Evolutionary conservation across 495 filamentous ascomycete genomes (phyloP).

Genomic region (Aspergillus nanangensis): DNA sequence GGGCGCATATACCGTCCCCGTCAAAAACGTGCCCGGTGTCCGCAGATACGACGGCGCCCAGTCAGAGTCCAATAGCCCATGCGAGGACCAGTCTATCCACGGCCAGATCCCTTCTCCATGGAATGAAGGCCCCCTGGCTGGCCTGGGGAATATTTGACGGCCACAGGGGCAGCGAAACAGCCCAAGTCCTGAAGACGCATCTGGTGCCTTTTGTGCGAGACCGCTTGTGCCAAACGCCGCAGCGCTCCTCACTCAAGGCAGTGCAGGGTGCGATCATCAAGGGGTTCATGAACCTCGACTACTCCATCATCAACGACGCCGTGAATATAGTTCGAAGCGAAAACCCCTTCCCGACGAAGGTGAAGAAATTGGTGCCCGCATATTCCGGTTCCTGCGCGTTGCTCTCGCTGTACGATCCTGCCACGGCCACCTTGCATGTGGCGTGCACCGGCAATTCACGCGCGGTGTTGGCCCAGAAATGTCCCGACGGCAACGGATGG

Average conservation of each 20-base stretch:
- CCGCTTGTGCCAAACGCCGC: conserved; percentile 20
- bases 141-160: conserved; percentile 49
- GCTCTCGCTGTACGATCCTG: conserved; percentile 49
- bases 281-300: conserved; percentile 48
- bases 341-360: conserved; percentile 23
- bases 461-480: conserved; percentile 53
- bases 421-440: conserved; percentile 45
- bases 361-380: conserved; percentile 36
- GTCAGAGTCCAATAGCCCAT: conserved; percentile 40
- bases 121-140: conserved; percentile 37
- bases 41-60: conserved; percentile 42
- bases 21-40: conserved; percentile 25
- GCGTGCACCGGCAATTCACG: conserved; percentile 58
- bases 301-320: conserved; percentile 43
- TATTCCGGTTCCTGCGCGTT: conserved; percentile 58
- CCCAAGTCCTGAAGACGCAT: conserved; percentile 32
- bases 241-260: conserved; percentile 11
- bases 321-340: conserved; percentile 15
- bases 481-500: conserved; percentile 42
- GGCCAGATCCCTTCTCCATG: conserved; percentile 37
- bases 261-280: conserved; percentile 39
- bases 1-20: conserved; percentile 25
- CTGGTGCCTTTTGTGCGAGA: conserved; percentile 38
- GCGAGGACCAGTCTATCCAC: conserved; percentile 46
- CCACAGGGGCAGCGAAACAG: conserved; percentile 43